These are phyloP conservation scores for Helenozyma rhizophorensis DNA, from an alignment of 805 yeast genomes.

Conservation along the genomic window DNA sequence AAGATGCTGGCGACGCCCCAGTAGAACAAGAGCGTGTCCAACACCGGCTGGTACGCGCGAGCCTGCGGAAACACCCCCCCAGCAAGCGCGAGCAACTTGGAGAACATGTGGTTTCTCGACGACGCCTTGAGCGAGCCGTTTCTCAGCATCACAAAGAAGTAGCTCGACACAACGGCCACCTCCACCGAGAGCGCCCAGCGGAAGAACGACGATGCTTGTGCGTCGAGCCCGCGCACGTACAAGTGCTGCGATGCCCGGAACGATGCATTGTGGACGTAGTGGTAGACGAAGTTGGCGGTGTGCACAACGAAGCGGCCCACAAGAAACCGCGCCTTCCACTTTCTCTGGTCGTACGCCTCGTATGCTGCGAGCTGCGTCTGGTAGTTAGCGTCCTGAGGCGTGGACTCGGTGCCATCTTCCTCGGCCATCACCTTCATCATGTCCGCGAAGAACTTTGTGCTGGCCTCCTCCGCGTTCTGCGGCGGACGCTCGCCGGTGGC, in stretches of 20 bases:
- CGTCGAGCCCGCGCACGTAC: conserved; percentile 18
- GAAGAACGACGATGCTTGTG: conserved; percentile 19
- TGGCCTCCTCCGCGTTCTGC: conserved; percentile 3
- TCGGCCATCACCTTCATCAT: conserved; percentile 29
- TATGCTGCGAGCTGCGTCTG: conserved; percentile 26
- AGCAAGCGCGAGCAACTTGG: conserved; percentile 28
- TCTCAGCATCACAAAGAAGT: conserved; percentile 25
- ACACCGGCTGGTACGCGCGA: conserved; percentile 22
- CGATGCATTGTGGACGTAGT: conserved; percentile 19
- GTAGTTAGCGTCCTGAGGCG: conserved; percentile 21
- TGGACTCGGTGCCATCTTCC: conserved; percentile 6
- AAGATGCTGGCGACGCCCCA: conserved; percentile 35
- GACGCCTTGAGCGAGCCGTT: conserved; percentile 20
- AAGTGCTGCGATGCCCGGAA: conserved; percentile 25
- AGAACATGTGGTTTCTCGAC: conserved; percentile 23
- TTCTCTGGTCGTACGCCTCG: conserved; percentile 28
- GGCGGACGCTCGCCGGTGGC: conserved; percentile 11
- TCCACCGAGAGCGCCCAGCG: conserved; percentile 29
- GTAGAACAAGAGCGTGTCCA: conserved; percentile 28
- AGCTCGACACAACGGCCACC: conserved; percentile 29
- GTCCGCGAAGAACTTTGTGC: conserved; percentile 17
- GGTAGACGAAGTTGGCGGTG: conserved; percentile 31
- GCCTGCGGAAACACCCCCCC: conserved; percentile 33
- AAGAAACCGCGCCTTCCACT: conserved; percentile 30
- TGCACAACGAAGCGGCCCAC: conserved; percentile 25